A percentile compares a stretch with the other conserved stretches of the same genome.
These are phyloP conservation scores for Vachellia collinsii DNA, from an alignment of 306 rosid species.

Conservation along the genomic window DNA sequence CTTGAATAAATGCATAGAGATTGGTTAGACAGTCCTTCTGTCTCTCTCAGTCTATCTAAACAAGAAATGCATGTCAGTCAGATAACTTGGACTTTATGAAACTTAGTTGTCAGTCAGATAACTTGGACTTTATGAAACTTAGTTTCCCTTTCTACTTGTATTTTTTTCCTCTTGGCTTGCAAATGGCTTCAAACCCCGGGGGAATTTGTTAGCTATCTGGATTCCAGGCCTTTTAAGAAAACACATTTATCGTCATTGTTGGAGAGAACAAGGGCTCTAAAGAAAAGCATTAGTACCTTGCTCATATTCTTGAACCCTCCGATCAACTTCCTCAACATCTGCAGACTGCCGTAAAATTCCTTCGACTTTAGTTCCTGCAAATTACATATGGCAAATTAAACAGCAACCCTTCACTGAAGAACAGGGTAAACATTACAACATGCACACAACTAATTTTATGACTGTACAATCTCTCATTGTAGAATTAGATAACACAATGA, in stretches of 20 bases:
- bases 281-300: slow-evolving; percentile 61
- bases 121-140: background rate
- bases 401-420: slow-evolving; percentile 17
- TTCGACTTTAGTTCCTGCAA: slow-evolving; percentile 77
- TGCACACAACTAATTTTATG: background rate
- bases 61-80: background rate
- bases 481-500: slow-evolving; percentile 2
- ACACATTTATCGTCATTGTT: too few species aligned
- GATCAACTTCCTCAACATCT: slow-evolving; percentile 97
- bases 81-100: too few species aligned
- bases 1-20: slow-evolving; percentile 1
- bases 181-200: background rate
- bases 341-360: slow-evolving; percentile 97
- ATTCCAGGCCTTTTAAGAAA: too few species aligned
- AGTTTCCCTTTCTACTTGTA: background rate
- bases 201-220: too few species aligned
- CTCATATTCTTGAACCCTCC: slow-evolving; percentile 91
- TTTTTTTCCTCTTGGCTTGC: background rate
- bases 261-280: slow-evolving; percentile 10
- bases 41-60: background rate
- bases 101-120: background rate
- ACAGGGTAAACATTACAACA: slow-evolving; percentile 3
- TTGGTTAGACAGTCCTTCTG: background rate
- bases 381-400: slow-evolving; percentile 29
- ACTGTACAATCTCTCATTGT: background rate